Base-by-base conservation (phyloP, 2,329 filamentous ascomycete genomes). In the Monosporascus sp. region DNA sequence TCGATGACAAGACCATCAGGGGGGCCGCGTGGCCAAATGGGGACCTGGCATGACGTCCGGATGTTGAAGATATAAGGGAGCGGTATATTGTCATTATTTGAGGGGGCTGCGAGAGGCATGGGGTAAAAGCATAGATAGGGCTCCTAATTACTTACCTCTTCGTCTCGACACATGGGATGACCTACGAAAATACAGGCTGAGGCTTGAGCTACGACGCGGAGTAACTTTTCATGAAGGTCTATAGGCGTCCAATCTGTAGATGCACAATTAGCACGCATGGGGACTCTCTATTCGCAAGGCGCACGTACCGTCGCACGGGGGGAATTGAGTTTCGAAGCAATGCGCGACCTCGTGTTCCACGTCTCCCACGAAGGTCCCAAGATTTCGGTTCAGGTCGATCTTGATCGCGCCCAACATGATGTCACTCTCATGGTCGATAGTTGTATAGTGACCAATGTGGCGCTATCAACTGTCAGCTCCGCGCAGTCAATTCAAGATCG, bases 161-260 rank as follows among this genome's bases (percentile, higher is more conserved):
- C 62, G 39, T 63, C 59, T 44, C 63, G 58, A 43, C 63, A 65
- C 62, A 64, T 59, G 4, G 61, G 62, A 46, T 63, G 58, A 15
- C 63, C 63, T 15, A 65, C 63, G 39, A 65, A 65, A 31, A 64
- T 64, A 24, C 63, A 60, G 20, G 62, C 62, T 37, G 63, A 64
- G 25, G 63, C 62, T 52, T 64, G 62, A 35, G 63, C 62, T 2
- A 65, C 63, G 9, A 65, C 55, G 14, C 61, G 58, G 5, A 65
- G 59, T 2, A 64, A 53, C 41, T 61, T 64, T 11, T 62, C 62
- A 24, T 64, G 62, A 8, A 65, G 48, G 37, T 64, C 61, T 15
- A 65, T 59, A 24, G 60, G 54, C 9, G 62, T 65, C 63, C 63
- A 64, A n/a, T 63, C 62, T 65, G 22, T 3, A 8, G 5, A 9